These are phyloP conservation scores for Papiliotrema nemorosa DNA, from an alignment of 1,284 basidiomycete species.

Conservation along the genomic window DNA sequence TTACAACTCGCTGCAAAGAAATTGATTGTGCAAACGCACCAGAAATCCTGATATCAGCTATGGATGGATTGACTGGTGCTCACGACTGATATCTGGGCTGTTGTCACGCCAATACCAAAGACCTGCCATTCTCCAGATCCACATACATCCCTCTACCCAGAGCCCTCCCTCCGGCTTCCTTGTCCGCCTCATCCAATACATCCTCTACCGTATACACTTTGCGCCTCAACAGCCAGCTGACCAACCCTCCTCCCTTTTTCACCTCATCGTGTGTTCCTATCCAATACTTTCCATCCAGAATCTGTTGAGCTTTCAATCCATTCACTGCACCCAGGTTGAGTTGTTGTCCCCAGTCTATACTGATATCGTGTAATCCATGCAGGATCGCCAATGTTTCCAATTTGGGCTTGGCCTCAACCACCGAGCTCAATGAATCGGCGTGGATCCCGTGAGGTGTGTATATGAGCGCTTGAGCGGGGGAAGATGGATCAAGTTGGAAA, in stretches of 20 bases:
- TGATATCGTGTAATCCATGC: conserved; percentile 28
- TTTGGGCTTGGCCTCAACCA: conserved; percentile 9
- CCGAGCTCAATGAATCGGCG: conserved; percentile 12
- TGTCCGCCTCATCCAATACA: conserved; percentile 11
- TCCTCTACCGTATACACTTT: conserved; percentile 19
- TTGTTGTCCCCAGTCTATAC: conserved; percentile 24
- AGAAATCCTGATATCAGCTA: too few relatives aligned
- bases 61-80: too few relatives aligned
- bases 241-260: conserved; percentile 23
- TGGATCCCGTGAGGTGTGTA: conserved; percentile 28
- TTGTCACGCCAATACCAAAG: background rate
- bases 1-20: too few relatives aligned
- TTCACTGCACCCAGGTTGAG: conserved; percentile 27
- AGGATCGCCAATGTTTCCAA: conserved; percentile 17
- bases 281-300: conserved; percentile 19
- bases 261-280: conserved; percentile 30
- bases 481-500: conserved; percentile 1
- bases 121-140: background rate
- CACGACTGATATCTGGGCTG: too few relatives aligned
- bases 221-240: conserved; percentile 21
- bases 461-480: conserved; percentile 11
- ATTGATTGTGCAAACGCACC: too few relatives aligned
- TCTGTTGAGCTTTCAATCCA: conserved; percentile 14
- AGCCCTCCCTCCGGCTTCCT: conserved; percentile 4
- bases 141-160: background rate